Base-by-base conservation (phyloP, 805 yeast genomes). In the Candida coquimbonensis region DNA sequence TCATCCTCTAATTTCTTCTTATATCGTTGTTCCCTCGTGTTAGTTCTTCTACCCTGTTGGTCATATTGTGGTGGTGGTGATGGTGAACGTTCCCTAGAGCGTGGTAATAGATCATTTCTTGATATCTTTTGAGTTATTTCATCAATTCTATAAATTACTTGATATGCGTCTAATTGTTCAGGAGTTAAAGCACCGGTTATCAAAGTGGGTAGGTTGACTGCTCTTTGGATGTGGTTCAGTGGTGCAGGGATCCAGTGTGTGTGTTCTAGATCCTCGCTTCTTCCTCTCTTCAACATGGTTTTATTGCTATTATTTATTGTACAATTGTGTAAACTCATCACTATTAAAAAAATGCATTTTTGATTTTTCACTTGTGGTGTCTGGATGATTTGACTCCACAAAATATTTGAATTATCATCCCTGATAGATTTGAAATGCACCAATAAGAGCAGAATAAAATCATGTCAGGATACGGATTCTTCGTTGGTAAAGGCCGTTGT, bases 11-110 rank as follows among this genome's bases (percentile, higher is more conserved):
- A 66, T 39, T 71, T 70, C 44, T 77, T 74, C 43, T 72, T 69
- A 49, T 78, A 77, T 43, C 96, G 68, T 39, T 68, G 74, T 43
- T 86, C 96, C 45, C 95, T 68, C 0, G 98, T 89, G 61, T 93
- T 93, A 9, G 78, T 80, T 57, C 98, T 80, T 60, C 80, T 82
- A 39, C 99, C 99, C 21, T 69, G 65, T 29, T 72, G 63, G 65
- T 93, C 98, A 64, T 93, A 93, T 47, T 77, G 78, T 1, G 99
- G 99, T 2, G 96, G 89, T 0, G 98, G 98, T 2, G 96, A 87
- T 0, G 90, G 88, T 2, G 95, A 87, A 34, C 75, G 72, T 49
- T 78, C 65, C 52, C 66, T 71, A 44, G 66, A 67, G 0, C 16
- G 27, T 1, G 83, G 83, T 0, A 65, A 60, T 14, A 76, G 65